phyloP scores from a whole-genome alignment of 306 rosid species.

The Boehmeria nivea region DNA sequence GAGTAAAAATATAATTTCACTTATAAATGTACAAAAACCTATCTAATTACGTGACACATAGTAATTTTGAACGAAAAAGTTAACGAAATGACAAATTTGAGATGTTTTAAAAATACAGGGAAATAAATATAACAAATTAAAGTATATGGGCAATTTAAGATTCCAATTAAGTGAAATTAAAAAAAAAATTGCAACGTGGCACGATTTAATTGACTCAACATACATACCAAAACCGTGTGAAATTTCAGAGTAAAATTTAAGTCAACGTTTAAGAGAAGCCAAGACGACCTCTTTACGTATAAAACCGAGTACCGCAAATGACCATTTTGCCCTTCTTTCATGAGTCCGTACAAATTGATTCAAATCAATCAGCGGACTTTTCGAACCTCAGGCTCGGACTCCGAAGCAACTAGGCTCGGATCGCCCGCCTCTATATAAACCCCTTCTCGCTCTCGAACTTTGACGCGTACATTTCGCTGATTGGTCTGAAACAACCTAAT shows the following conservation, averaged over 20 bases:
- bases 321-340: not conserved
- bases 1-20: too few species aligned
- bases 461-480: conserved; percentile 13
- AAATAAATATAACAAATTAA: too few species aligned
- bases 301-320: conserved; percentile 1
- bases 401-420: conserved; percentile 27
- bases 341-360: conserved; percentile 1
- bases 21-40: too few species aligned
- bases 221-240: not conserved
- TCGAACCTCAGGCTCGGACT: conserved; percentile 28
- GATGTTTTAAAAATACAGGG: too few species aligned
- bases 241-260: not conserved
- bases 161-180: too few species aligned
- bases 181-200: too few species aligned
- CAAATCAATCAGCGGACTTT: not conserved
- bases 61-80: too few species aligned
- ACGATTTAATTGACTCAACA: not conserved
- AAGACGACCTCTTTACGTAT: not conserved
- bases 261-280: conserved; percentile 8
- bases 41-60: too few species aligned
- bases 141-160: too few species aligned
- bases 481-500: not conserved
- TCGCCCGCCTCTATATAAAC: conserved; percentile 22
- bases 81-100: too few species aligned
- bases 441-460: not conserved